These are phyloP conservation scores for Aspergillus vadensis DNA, from an alignment of 2,329 filamentous ascomycete genomes.

Conservation along the genomic window DNA sequence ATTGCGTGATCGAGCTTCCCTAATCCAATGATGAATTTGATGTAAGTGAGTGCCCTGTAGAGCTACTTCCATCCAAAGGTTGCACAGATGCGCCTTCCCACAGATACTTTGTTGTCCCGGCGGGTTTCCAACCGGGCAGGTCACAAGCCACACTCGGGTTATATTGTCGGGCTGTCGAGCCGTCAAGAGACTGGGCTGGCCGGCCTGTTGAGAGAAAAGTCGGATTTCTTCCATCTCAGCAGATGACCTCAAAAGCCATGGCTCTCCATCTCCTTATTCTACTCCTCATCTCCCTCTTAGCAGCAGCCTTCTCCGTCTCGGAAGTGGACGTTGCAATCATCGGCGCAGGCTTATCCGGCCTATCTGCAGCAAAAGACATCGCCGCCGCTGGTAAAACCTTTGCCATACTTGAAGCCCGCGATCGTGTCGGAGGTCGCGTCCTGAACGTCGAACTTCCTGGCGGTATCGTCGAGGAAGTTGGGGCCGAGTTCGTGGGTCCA, in stretches of 20 bases:
- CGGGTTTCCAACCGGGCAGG: background rate
- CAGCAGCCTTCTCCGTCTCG: background rate
- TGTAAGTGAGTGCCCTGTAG: too few relatives aligned
- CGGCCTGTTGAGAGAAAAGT: background rate
- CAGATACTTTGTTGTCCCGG: background rate
- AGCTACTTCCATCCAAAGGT: background rate
- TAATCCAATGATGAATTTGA: too few relatives aligned
- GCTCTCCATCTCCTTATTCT: background rate
- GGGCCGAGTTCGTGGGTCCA: slow-evolving; percentile 30
- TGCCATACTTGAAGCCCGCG: background rate
- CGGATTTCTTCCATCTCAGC: background rate
- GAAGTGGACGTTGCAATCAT: slow-evolving; percentile 10
- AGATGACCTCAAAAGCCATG: background rate
- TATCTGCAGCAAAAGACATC: slow-evolving; percentile 15
- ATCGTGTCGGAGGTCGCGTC: background rate
- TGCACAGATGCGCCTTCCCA: background rate
- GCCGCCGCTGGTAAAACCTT: slow-evolving; percentile 12
- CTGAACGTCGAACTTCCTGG: slow-evolving; percentile 16
- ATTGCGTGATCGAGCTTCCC: too few relatives aligned
- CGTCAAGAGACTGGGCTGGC: background rate
- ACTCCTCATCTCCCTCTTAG: background rate
- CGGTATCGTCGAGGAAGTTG: slow-evolving; percentile 26
- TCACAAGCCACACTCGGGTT: background rate
- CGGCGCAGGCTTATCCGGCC: slow-evolving; percentile 8
- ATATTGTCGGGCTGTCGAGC: background rate